phyloP scores from a whole-genome alignment of 163 green algal species.

The Coccomyxa subellipsoidea region DNA sequence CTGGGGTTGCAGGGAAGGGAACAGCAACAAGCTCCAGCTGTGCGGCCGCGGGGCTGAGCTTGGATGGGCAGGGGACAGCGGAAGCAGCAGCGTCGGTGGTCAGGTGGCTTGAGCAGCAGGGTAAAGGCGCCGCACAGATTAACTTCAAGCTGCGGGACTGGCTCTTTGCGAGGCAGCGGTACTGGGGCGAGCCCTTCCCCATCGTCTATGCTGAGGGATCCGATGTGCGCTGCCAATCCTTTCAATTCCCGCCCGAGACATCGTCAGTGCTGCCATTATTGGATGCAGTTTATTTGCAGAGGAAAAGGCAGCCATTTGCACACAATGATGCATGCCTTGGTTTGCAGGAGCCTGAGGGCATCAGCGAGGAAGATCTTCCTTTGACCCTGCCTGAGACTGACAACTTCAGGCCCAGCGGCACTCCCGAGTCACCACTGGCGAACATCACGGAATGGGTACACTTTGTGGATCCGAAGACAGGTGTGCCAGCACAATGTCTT shows the following conservation, averaged over 20 bases:
- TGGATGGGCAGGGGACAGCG: constrained; percentile 58
- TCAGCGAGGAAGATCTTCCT: constrained; percentile 82
- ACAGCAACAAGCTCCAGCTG: constrained; percentile 69
- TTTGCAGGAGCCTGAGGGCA: constrained; percentile 47
- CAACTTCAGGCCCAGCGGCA: constrained; percentile 84
- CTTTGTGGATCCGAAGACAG: constrained; percentile 66
- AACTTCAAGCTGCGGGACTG: constrained; percentile 99
- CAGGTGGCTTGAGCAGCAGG: constrained; percentile 63
- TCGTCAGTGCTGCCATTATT: too few species aligned
- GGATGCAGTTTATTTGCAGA: too few species aligned
- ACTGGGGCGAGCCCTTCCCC: constrained; percentile 99
- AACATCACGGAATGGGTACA: constrained; percentile 84
- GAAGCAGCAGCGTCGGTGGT: constrained; percentile 64
- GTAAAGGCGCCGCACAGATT: constrained; percentile 53
- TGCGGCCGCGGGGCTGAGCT: constrained; percentile 21
- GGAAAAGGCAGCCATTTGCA: too few species aligned
- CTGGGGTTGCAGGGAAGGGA: constrained; percentile 43
- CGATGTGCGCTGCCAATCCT: constrained; percentile 26
- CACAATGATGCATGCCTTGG: background rate
- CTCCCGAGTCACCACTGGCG: constrained; percentile 83
- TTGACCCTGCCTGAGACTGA: constrained; percentile 86
- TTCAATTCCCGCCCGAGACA: too few species aligned
- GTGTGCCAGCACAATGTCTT: constrained; percentile 21
- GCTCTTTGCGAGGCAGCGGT: constrained; percentile 97
- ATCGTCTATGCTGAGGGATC: constrained; percentile 75